Conservation (phyloP, 2,329 filamentous ascomycete species). For the Pezicula carpinea region DNA sequence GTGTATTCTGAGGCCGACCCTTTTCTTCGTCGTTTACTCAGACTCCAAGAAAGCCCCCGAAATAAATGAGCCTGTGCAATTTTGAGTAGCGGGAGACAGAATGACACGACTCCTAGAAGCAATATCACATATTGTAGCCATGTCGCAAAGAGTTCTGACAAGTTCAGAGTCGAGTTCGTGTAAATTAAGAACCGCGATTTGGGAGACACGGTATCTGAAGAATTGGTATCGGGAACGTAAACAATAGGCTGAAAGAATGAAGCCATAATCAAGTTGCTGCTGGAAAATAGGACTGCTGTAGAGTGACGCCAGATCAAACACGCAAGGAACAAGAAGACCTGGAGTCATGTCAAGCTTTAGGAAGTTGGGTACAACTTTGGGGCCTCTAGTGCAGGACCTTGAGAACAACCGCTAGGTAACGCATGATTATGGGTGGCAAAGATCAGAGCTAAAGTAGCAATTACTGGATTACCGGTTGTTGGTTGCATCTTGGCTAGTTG, state of each 20-base stretch:
- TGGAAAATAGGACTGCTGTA: background rate
- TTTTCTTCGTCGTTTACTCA: background rate
- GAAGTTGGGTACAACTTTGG: background rate
- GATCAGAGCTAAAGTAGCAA: background rate
- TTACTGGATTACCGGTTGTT: background rate
- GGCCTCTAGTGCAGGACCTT: too few relatives aligned
- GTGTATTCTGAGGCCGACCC: background rate
- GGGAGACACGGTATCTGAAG: conserved; percentile 1
- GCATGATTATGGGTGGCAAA: background rate
- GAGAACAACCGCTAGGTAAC: background rate
- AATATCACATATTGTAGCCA: conserved; percentile 27
- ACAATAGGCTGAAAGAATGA: conserved; percentile 30
- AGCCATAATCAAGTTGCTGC: conserved; percentile 24
- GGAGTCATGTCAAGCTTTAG: background rate
- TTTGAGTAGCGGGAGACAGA: conserved; percentile 19
- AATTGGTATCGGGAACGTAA: conserved; percentile 12
- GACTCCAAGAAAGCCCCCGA: background rate
- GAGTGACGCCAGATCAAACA: background rate
- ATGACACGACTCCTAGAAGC: conserved; percentile 19
- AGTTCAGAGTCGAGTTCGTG: conserved; percentile 26
- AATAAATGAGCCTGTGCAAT: conserved; percentile 1
- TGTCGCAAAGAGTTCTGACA: conserved; percentile 16
- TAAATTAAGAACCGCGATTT: conserved; percentile 24
- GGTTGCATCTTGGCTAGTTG: background rate
- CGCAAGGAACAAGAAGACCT: background rate